A percentile compares a stretch with the other conserved stretches of the same genome.
Conservation (phyloP, 176 grass and related monocot species). For the Paspalum vaginatum region DNA sequence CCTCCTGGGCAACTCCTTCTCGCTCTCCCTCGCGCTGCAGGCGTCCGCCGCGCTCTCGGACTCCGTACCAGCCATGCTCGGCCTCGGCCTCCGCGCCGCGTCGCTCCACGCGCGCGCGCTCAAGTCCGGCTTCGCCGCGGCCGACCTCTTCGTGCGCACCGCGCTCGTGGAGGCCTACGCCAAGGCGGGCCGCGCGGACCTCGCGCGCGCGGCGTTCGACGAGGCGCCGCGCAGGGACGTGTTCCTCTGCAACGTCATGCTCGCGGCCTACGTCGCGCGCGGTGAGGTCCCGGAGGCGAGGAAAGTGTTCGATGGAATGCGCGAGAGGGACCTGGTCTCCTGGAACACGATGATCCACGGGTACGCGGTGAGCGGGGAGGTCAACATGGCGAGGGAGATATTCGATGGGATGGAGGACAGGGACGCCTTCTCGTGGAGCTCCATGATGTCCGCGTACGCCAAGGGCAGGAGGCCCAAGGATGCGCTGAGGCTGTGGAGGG, state of each 20-base stretch:
- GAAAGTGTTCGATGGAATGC: conserved; percentile 66
- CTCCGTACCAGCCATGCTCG: not conserved
- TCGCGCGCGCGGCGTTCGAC: conserved; percentile 57
- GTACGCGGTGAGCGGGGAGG: conserved; percentile 46
- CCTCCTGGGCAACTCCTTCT: conserved; percentile 56
- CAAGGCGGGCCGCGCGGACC: conserved; percentile 37
- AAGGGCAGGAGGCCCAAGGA: conserved; percentile 51
- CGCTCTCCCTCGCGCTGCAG: conserved; percentile 57
- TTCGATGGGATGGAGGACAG: conserved; percentile 48
- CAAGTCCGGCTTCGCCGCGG: conserved; percentile 52
- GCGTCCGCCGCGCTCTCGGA: conserved; percentile 5
- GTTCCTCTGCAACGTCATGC: conserved; percentile 67
- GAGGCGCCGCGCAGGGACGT: conserved; percentile 56
- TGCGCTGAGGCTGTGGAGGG: conserved; percentile 55
- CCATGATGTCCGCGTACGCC: conserved; percentile 59
- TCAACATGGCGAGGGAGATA: conserved; percentile 54
- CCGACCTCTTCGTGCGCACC: conserved; percentile 76
- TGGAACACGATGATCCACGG: conserved; percentile 88
- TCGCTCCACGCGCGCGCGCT: conserved; percentile 52
- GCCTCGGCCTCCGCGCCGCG: conserved; percentile 13
- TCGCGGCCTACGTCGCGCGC: conserved; percentile 46
- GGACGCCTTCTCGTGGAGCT: conserved; percentile 73
- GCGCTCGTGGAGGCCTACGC: conserved; percentile 72
- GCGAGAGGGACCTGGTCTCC: conserved; percentile 52
- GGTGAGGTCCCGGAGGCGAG: conserved; percentile 48